Evolutionary conservation across 805 yeast genomes (phyloP).

Genomic region (Metschnikowia picachoensis): DNA sequence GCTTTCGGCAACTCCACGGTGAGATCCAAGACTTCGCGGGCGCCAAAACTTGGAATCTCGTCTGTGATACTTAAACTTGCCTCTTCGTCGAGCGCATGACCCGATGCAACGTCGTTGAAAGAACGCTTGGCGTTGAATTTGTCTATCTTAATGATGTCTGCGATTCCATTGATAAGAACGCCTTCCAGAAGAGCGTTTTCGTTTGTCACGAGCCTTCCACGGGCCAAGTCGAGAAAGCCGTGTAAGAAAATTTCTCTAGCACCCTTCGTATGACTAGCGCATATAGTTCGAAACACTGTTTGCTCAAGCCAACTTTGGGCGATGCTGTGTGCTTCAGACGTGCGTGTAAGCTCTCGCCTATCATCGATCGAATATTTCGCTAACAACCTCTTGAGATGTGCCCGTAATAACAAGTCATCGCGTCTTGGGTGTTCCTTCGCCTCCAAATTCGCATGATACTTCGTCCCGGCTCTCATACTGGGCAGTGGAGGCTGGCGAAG

Average conservation of each 20-base stretch:
- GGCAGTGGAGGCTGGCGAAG: slow-evolving; percentile 15
- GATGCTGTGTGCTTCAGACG: slow-evolving; percentile 19
- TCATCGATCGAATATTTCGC: slow-evolving; percentile 7
- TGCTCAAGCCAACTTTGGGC: slow-evolving; percentile 40
- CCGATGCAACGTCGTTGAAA: background rate
- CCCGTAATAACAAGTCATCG: slow-evolving; percentile 34
- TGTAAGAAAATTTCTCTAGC: slow-evolving; percentile 64
- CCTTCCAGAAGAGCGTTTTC: slow-evolving; percentile 17
- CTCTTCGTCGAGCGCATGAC: background rate
- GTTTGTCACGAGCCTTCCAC: slow-evolving; percentile 14
- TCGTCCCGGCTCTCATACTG: slow-evolving; percentile 46
- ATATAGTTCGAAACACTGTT: slow-evolving; percentile 35
- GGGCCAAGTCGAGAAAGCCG: slow-evolving; percentile 39
- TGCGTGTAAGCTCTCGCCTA: slow-evolving; percentile 12
- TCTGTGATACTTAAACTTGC: background rate
- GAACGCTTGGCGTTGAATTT: background rate
- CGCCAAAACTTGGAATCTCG: background rate
- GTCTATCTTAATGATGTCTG: slow-evolving; percentile 12
- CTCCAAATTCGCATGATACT: slow-evolving; percentile 16
- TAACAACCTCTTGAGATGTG: slow-evolving; percentile 9
- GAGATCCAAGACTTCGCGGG: slow-evolving; percentile 7
- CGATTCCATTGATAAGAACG: slow-evolving; percentile 58
- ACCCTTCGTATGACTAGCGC: slow-evolving; percentile 44
- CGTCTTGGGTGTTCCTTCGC: slow-evolving; percentile 40
- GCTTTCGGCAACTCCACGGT: slow-evolving; percentile 5